Base-by-base conservation (phyloP, 139 green algal species). In the Micractinium conductrix region DNA sequence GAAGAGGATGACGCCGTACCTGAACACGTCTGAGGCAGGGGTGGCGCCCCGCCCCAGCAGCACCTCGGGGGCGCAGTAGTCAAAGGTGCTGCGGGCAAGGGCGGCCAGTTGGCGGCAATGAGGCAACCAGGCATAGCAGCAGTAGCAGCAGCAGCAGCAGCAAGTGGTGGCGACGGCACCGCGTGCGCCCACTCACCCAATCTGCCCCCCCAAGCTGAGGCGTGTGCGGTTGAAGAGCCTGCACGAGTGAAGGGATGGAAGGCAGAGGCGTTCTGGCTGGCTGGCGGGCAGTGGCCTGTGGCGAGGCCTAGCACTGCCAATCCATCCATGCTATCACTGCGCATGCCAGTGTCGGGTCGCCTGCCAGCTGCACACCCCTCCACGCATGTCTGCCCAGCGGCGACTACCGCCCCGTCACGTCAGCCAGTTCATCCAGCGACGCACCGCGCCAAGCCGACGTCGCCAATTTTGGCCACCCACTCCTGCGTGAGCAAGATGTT, bases 401-500 rank as follows among this genome's bases (percentile, higher is more conserved):
- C n/a, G n/a, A n/a, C n/a, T n/a, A n/a, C n/a, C n/a, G n/a, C n/a
- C n/a, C n/a, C n/a, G n/a, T n/a, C n/a, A n/a, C 26, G 19, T 37
- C 3, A 21, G 60, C 19, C 24, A 33, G 16, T 37, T 16, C 19
- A 1, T 10, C 17, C 60, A 69, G 24, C 63, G 33, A 5, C 43
- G 9, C 26, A 63, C 72, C 72, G 65, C 1, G 78, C 72, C 22
- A 88, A 48, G n/a, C 84, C 84, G 35, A 88, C 84, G 33, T 88
- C 84, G 2, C 68, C 78, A 4, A 88, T 62, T 62, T 88, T 88
- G 30, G 84, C 84, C n/a, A 72, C 10, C 43, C 72, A 30, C 7
- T 88, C 58, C 26, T 60, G 62, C 7, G 55, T 60, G 0, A 88
- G 84, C 44, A 88, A 71, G 28, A 88, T 55, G 65, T 89, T 89